phyloP scores from a whole-genome alignment of 441 rosid genomes.

The Sinapis alba region DNA sequence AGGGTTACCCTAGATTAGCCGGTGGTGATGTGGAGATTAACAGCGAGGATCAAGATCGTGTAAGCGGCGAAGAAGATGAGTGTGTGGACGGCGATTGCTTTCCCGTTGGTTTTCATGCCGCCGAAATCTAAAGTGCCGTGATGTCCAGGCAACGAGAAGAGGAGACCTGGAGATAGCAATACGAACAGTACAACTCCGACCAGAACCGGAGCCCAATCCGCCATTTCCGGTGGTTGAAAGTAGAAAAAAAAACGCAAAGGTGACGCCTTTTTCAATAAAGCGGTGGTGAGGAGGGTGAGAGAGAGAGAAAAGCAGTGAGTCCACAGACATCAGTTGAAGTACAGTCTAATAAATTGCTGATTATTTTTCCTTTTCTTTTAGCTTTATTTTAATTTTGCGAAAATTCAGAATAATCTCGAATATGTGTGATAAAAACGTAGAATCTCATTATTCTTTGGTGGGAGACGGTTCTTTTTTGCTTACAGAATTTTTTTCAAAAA shows the following conservation, averaged over 20 bases:
- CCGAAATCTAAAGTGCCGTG: slow-evolving; percentile 69
- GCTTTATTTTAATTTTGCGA: neutral
- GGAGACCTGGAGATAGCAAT: slow-evolving; percentile 79
- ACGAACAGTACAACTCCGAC: slow-evolving; percentile 85
- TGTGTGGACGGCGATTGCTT: slow-evolving; percentile 76
- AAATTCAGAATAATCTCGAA: neutral
- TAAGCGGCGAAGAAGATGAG: slow-evolving; percentile 82
- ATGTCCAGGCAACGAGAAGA: slow-evolving; percentile 77
- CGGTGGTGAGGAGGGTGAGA: slow-evolving; percentile 13
- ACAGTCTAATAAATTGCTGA: neutral
- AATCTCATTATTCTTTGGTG: neutral
- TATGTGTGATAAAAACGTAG: neutral
- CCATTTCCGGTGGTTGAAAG: slow-evolving; percentile 45
- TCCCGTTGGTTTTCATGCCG: slow-evolving; percentile 88
- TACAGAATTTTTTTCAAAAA: neutral
- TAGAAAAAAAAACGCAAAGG: slow-evolving; percentile 12
- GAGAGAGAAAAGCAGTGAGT: slow-evolving; percentile 6
- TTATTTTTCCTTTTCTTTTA: neutral
- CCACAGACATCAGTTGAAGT: neutral
- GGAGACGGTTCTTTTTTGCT: neutral
- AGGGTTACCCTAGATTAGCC: slow-evolving; percentile 44
- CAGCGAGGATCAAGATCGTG: slow-evolving; percentile 69
- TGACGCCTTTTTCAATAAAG: slow-evolving; percentile 15
- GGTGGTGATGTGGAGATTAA: slow-evolving; percentile 81
- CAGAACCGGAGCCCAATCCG: slow-evolving; percentile 94